Percentiles rank a stretch among this genome's conserved stretches.
Conservation (phyloP, 176 grass and related monocot species). For the Eragrostis curvula region DNA sequence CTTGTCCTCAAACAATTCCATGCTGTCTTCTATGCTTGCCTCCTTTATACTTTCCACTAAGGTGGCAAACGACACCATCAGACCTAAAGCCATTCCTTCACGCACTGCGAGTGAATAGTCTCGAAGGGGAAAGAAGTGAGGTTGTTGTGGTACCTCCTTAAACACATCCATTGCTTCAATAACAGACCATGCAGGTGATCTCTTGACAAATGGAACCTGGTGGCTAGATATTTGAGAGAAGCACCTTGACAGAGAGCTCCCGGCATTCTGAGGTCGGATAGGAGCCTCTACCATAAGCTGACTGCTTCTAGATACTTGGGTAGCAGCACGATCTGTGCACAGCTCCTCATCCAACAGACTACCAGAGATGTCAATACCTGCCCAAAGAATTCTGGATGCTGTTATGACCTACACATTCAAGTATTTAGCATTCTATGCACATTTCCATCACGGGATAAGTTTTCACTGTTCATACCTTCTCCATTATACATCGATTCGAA, state of each 20-base stretch:
- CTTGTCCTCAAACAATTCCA: constrained; percentile 42
- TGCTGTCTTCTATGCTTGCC: constrained; percentile 40
- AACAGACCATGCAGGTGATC: constrained; percentile 47
- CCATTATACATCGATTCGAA: constrained; percentile 27
- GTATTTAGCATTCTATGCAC: neutral
- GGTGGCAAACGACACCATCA: constrained; percentile 57
- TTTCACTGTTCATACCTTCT: constrained; percentile 24
- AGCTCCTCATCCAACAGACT: neutral
- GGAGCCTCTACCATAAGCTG: neutral
- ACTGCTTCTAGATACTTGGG: constrained; percentile 17
- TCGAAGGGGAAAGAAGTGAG: constrained; percentile 67
- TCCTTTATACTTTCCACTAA: constrained; percentile 39
- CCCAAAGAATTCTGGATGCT: neutral
- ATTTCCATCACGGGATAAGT: neutral
- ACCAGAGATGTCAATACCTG: constrained; percentile 17
- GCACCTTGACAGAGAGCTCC: neutral
- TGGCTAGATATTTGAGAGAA: constrained; percentile 21
- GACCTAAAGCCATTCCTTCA: constrained; percentile 75
- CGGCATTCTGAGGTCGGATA: constrained; percentile 5
- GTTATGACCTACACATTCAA: constrained; percentile 9
- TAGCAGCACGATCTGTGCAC: neutral
- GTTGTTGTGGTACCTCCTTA: constrained; percentile 45
- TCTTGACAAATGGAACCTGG: constrained; percentile 47
- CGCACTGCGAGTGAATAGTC: constrained; percentile 36
- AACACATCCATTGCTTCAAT: constrained; percentile 56